These are phyloP conservation scores for Hemisphaericaspora subhashii DNA, from an alignment of 1,139 yeast genomes.

Conservation along the genomic window DNA sequence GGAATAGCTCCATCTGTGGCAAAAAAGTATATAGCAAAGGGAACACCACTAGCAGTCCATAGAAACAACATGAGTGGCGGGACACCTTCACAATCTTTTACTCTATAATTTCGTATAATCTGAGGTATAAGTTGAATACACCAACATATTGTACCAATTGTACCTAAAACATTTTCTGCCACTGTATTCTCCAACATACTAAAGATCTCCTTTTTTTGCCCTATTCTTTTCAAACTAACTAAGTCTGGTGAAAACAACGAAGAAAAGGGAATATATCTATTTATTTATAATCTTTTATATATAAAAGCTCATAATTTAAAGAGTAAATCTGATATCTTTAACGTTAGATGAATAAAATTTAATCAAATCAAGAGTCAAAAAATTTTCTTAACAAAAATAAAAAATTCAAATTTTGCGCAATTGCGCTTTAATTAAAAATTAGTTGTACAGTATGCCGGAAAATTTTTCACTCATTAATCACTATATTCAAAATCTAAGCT, in stretches of 20 bases:
- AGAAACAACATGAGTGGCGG: slow-evolving; percentile 82
- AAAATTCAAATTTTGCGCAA: no score
- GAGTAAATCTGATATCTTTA: no score
- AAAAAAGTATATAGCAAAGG: slow-evolving; percentile 79
- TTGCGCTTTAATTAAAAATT: no score
- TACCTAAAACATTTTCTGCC: slow-evolving; percentile 80
- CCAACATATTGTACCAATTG: slow-evolving; percentile 88
- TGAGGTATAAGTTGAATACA: slow-evolving; percentile 89
- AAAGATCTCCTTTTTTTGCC: no score
- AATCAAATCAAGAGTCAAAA: neutral
- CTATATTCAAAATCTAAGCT: slow-evolving; percentile 14
- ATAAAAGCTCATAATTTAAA: no score
- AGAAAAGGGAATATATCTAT: no score
- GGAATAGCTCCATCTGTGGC: slow-evolving; percentile 73
- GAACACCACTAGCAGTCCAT: slow-evolving; percentile 83
- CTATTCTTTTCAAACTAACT: no score
- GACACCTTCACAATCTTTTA: slow-evolving; percentile 81
- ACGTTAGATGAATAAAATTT: no score
- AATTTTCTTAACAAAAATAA: no score
- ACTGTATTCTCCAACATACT: slow-evolving; percentile 24
- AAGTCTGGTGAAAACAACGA: no score
- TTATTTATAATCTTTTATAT: no score
- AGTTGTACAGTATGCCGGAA: no score
- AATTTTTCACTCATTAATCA: neutral
- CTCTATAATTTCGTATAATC: slow-evolving; percentile 65